Evolutionary conservation across 495 filamentous ascomycete species (phyloP).

Genomic region (Tuber microsphaerosporum): DNA sequence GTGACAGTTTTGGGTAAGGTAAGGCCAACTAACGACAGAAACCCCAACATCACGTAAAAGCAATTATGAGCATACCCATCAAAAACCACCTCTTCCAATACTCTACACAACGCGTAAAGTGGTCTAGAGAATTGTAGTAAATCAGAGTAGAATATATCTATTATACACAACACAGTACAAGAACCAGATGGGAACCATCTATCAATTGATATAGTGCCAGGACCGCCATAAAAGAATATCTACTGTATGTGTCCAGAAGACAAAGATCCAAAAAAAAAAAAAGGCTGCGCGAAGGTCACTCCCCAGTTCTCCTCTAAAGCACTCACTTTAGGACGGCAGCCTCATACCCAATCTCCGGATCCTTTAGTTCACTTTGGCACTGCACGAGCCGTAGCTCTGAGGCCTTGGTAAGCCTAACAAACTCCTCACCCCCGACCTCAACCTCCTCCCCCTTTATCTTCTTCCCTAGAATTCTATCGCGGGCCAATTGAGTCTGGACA

Average conservation of each 20-base stretch:
- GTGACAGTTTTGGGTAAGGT: background rate
- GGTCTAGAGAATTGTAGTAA: background rate
- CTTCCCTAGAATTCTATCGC: slow-evolving; percentile 52
- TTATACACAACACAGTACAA: background rate
- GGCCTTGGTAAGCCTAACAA: slow-evolving; percentile 38
- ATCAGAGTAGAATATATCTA: background rate
- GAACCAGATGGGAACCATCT: background rate
- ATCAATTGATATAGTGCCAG: background rate
- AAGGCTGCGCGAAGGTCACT: background rate
- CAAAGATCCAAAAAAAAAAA: background rate
- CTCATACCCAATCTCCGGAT: slow-evolving; percentile 10
- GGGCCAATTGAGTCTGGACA: slow-evolving; percentile 62
- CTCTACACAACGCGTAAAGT: slow-evolving; percentile 4
- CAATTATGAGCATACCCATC: background rate
- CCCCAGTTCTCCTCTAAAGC: slow-evolving; percentile 4
- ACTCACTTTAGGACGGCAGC: slow-evolving; percentile 24
- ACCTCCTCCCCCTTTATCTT: slow-evolving; percentile 36
- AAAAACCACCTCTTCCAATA: background rate
- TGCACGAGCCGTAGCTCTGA: slow-evolving; percentile 39
- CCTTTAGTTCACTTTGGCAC: slow-evolving; percentile 32
- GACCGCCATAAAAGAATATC: background rate
- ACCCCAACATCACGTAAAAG: slow-evolving; percentile 5
- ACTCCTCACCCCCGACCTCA: slow-evolving; percentile 42
- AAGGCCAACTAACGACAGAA: background rate
- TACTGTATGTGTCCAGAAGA: background rate